Conservation (phyloP, 2,329 filamentous ascomycete genomes). For the Geosmithia putterillii region DNA sequence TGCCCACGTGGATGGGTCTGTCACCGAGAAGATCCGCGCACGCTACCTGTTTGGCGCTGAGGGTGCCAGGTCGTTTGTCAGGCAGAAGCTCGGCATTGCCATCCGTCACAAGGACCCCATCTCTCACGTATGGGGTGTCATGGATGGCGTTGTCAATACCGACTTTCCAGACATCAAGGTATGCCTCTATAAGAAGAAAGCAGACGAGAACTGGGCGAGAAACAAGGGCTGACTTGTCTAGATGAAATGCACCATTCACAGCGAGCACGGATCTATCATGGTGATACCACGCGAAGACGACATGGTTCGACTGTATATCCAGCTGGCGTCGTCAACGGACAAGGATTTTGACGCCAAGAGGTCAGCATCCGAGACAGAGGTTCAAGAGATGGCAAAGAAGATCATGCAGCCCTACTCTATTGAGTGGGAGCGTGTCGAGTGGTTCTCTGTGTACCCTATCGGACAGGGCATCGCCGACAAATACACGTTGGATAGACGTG, state of each 20-base stretch:
- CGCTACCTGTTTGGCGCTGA: conserved; percentile 65
- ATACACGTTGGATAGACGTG: conserved; percentile 54
- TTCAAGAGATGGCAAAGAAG: conserved; percentile 51
- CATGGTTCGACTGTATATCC: conserved; percentile 59
- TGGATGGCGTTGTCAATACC: conserved; percentile 61
- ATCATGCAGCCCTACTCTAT: conserved; percentile 57
- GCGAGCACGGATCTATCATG: conserved; percentile 63
- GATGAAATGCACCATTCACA: conserved; percentile 69
- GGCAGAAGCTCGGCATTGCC: conserved; percentile 53
- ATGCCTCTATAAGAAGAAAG: conserved; percentile 6
- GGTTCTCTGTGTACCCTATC: conserved; percentile 69
- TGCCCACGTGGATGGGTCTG: conserved; percentile 62
- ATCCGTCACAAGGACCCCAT: conserved; percentile 61
- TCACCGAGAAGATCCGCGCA: conserved; percentile 52
- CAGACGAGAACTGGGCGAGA: background rate
- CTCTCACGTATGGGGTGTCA: conserved; percentile 63
- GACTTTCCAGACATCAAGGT: conserved; percentile 70
- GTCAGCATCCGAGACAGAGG: conserved; percentile 49
- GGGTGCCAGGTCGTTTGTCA: conserved; percentile 54
- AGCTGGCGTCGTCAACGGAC: conserved; percentile 50
- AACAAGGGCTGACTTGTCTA: background rate
- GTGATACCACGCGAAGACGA: conserved; percentile 62
- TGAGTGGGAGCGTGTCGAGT: conserved; percentile 55
- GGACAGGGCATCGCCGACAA: conserved; percentile 60
- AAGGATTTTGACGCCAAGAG: conserved; percentile 49